phyloP scores from a whole-genome alignment of 2,329 filamentous ascomycete species.

The Alternaria gansuensis region DNA sequence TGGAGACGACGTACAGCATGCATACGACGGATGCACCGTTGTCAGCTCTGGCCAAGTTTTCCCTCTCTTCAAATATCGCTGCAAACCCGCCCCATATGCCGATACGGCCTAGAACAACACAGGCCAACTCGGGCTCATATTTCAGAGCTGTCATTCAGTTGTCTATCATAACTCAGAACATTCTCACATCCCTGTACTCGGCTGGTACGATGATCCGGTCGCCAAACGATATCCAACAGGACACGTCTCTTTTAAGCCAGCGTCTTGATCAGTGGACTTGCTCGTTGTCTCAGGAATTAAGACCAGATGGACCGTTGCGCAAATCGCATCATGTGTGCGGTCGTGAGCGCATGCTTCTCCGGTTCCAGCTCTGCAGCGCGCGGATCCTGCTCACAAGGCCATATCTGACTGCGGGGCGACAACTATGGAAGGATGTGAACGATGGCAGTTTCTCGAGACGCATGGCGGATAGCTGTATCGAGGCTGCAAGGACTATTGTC shows the following conservation, averaged over 20 bases:
- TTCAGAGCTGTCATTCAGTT: slow-evolving; percentile 42
- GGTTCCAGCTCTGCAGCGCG: slow-evolving; percentile 50
- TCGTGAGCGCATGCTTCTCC: slow-evolving; percentile 46
- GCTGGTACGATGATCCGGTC: slow-evolving; percentile 45
- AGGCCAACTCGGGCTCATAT: slow-evolving; percentile 37
- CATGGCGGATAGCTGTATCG: slow-evolving; percentile 49
- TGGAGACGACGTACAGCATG: slow-evolving; percentile 19
- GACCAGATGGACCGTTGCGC: slow-evolving; percentile 32
- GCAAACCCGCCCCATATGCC: slow-evolving; percentile 15
- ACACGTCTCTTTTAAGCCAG: slow-evolving; percentile 44
- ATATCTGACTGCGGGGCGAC: slow-evolving; percentile 46
- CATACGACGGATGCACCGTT: slow-evolving; percentile 16
- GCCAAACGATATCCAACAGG: slow-evolving; percentile 46
- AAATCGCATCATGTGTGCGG: slow-evolving; percentile 10
- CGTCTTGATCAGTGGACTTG: slow-evolving; percentile 49
- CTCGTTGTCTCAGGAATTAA: slow-evolving; percentile 43
- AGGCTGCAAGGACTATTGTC: slow-evolving; percentile 49
- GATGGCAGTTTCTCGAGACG: slow-evolving; percentile 42
- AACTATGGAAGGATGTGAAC: slow-evolving; percentile 22
- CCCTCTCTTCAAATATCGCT: slow-evolving; percentile 10
- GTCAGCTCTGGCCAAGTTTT: slow-evolving; percentile 6
- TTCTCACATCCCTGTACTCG: slow-evolving; percentile 52
- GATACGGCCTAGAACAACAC: slow-evolving; percentile 2
- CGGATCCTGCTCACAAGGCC: slow-evolving; percentile 55
- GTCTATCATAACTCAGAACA: slow-evolving; percentile 46